These are phyloP conservation scores for Miscanthus sacchariflorus DNA, from an alignment of 202 grass and related monocot species.

Conservation along the genomic window DNA sequence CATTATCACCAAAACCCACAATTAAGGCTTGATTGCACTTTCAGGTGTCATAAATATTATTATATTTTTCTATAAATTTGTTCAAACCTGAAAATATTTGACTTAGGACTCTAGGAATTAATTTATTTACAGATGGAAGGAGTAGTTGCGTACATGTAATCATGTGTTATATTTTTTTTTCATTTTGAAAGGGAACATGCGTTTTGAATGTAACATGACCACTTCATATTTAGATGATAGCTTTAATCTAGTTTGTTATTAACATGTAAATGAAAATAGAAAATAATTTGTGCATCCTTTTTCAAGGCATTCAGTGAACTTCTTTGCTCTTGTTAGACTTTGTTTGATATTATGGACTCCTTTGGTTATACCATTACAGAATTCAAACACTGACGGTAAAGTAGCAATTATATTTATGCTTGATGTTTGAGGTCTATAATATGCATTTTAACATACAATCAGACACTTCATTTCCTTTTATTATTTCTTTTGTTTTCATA, in stretches of 20 bases:
- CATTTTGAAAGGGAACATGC: neutral
- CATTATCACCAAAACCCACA: too few species aligned
- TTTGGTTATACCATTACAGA: neutral
- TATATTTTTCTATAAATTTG: too few species aligned
- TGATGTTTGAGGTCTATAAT: neutral
- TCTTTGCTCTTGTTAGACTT: slow-evolving; percentile 4
- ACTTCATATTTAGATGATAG: neutral
- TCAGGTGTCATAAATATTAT: too few species aligned
- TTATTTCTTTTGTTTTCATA: neutral
- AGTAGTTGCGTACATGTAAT: neutral
- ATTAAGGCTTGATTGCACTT: too few species aligned
- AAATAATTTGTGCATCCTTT: slow-evolving; percentile 1
- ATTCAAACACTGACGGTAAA: neutral
- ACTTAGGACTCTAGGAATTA: too few species aligned
- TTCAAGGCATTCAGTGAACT: neutral
- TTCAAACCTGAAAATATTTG: too few species aligned
- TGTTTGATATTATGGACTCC: neutral
- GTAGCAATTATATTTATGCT: neutral
- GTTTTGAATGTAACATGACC: neutral
- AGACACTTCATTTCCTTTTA: neutral
- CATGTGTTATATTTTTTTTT: neutral
- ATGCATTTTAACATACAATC: neutral
- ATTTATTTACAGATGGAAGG: too few species aligned
- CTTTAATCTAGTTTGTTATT: neutral
- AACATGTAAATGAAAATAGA: neutral